Evolutionary conservation across 257 asterid genomes (phyloP).

Genomic region (Mentha longifolia): DNA sequence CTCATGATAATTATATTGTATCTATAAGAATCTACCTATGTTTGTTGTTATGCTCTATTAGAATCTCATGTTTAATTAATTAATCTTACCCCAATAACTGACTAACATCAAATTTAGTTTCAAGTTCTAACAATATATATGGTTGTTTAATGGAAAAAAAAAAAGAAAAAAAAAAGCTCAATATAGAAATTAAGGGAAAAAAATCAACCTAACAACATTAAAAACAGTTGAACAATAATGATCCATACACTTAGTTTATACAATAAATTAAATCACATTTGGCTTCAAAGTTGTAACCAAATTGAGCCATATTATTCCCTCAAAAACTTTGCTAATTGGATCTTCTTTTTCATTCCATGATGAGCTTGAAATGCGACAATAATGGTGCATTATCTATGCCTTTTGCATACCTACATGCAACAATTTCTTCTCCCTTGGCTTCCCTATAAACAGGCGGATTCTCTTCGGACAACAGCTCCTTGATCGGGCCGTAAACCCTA

Average conservation of each 20-base stretch:
- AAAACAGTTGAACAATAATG: background rate
- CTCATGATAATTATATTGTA: too few relatives aligned
- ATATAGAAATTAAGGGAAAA: too few relatives aligned
- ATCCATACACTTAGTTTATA: background rate
- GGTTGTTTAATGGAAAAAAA: too few relatives aligned
- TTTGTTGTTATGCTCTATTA: too few relatives aligned
- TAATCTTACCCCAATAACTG: too few relatives aligned
- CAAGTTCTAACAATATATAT: too few relatives aligned
- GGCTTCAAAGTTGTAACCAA: background rate
- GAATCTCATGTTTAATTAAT: too few relatives aligned
- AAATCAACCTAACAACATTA: background rate
- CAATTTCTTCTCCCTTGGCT: background rate
- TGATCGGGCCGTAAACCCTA: slow-evolving; percentile 24
- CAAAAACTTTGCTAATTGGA: too few relatives aligned
- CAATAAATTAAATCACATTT: background rate
- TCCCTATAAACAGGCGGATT: slow-evolving; percentile 26
- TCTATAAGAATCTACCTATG: too few relatives aligned
- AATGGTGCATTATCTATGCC: slow-evolving; percentile 3
- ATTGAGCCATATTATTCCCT: too few relatives aligned
- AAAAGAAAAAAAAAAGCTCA: too few relatives aligned
- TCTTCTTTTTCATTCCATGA: background rate
- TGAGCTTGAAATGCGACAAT: slow-evolving; percentile 12
- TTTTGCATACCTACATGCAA: background rate
- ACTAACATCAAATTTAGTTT: too few relatives aligned
- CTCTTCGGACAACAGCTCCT: slow-evolving; percentile 38